Conservation (phyloP, 2,329 filamentous ascomycete species). For the Rutstroemia sp. region DNA sequence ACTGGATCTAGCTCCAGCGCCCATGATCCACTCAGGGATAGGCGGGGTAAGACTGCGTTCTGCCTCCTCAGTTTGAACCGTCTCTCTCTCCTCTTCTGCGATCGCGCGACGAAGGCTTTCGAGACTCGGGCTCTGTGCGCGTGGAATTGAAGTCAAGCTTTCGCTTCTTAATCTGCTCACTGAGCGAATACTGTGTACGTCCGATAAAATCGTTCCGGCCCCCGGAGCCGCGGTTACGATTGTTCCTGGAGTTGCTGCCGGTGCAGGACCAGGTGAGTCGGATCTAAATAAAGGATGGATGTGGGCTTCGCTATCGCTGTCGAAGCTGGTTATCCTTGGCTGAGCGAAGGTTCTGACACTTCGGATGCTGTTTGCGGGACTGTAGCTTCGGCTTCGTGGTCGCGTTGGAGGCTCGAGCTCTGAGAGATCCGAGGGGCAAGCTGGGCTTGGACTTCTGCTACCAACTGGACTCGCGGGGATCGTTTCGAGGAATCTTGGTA, state of each 20-base stretch:
- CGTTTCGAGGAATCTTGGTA: constrained; percentile 53
- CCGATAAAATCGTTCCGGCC: constrained; percentile 55
- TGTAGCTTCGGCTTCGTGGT: constrained; percentile 26
- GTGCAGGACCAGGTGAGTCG: constrained; percentile 61
- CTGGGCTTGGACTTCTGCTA: constrained; percentile 59
- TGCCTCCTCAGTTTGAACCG: constrained; percentile 9
- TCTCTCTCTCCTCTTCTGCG: constrained; percentile 25
- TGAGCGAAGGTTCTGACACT: constrained; percentile 11
- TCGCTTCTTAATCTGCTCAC: constrained; percentile 48
- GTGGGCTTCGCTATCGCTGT: constrained; percentile 48
- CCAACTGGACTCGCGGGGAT: constrained; percentile 60
- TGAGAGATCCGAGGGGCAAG: constrained; percentile 37
- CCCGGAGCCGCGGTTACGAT: constrained; percentile 63
- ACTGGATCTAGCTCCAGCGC: constrained; percentile 43
- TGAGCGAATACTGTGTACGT: constrained; percentile 43
- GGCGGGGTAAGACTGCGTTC: constrained; percentile 51
- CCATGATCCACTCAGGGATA: constrained; percentile 54
- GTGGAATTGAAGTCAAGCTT: constrained; percentile 44
- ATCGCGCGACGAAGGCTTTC: constrained; percentile 33
- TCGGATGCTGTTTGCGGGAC: constrained; percentile 22
- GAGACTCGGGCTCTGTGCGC: constrained; percentile 42
- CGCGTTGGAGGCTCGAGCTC: constrained; percentile 44
- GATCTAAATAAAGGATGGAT: constrained; percentile 74
- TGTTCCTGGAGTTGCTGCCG: constrained; percentile 60
- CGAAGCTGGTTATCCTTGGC: constrained; percentile 22